phyloP scores from a whole-genome alignment of 768 basidiomycete genomes.

The Tylopilus intermedius region DNA sequence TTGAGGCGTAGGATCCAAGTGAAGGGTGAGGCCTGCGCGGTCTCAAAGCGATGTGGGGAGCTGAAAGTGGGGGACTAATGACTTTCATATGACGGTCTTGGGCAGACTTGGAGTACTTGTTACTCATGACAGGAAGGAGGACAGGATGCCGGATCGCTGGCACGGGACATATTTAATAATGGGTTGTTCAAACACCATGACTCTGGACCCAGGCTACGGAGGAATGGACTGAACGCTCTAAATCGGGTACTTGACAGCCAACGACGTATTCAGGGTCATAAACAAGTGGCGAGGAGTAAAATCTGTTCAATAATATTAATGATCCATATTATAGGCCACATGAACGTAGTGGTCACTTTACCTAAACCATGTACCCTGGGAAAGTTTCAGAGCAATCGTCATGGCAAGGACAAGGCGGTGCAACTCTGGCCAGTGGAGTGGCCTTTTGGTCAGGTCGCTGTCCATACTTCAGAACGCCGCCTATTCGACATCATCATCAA shows the following conservation, averaged over 20 bases:
- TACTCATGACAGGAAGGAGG: conserved; percentile 26
- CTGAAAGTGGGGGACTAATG: conserved; percentile 20
- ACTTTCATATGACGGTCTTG: conserved; percentile 5
- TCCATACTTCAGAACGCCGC: too few relatives aligned
- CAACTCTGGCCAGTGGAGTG: too few relatives aligned
- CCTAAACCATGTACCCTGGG: too few relatives aligned
- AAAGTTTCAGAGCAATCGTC: too few relatives aligned
- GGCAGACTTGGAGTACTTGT: conserved; percentile 17
- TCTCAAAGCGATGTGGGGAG: conserved; percentile 21
- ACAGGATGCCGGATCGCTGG: neutral
- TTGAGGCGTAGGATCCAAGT: neutral
- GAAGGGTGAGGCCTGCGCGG: neutral
- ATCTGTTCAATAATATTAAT: too few relatives aligned
- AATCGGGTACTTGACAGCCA: neutral
- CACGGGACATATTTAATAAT: neutral
- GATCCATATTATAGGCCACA: too few relatives aligned
- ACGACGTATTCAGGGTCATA: neutral
- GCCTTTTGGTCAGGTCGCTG: too few relatives aligned
- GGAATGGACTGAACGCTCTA: neutral
- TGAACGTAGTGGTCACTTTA: too few relatives aligned
- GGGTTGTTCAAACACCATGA: too few relatives aligned
- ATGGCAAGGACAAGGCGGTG: too few relatives aligned
- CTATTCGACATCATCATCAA: too few relatives aligned
- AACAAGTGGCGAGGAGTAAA: too few relatives aligned
- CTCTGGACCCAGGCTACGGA: neutral